A percentile compares a stretch with the other conserved stretches of the same genome.
Evolutionary conservation across 192 early-diverging fungal genomes (phyloP).

Genomic region (Bifiguratus adelaidae): DNA sequence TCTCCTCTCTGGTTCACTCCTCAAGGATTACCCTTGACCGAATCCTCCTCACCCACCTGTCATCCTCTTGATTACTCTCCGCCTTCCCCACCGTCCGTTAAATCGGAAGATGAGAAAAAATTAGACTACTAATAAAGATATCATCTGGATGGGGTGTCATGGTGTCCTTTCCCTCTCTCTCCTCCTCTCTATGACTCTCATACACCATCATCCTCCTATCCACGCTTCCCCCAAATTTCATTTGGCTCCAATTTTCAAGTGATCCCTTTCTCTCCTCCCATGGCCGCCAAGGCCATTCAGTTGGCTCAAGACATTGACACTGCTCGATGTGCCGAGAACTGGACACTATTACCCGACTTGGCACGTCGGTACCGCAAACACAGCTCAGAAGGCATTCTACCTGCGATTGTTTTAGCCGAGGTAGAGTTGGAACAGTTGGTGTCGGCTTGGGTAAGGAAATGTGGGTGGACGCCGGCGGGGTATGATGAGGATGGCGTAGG

Average conservation of each 20-base stretch:
- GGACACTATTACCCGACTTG: constrained; percentile 31
- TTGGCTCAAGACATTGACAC: constrained; percentile 30
- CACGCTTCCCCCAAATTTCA: too few relatives aligned
- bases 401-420: constrained; percentile 22
- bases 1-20: constrained; percentile 1
- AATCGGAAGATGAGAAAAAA: too few relatives aligned
- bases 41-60: too few relatives aligned
- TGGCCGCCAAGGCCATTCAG: constrained; percentile 26
- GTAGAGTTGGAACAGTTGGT: constrained; percentile 10
- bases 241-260: too few relatives aligned
- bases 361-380: constrained; percentile 43
- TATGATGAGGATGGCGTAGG: constrained; percentile 14
- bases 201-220: too few relatives aligned
- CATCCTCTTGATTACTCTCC: too few relatives aligned
- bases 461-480: neutral
- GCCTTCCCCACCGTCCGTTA: too few relatives aligned
- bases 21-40: neutral
- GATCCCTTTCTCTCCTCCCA: too few relatives aligned
- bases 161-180: too few relatives aligned
- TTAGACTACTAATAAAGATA: too few relatives aligned
- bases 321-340: constrained; percentile 30
- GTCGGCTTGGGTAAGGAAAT: neutral
- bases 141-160: too few relatives aligned
- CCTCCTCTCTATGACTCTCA: too few relatives aligned
- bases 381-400: constrained; percentile 33